Percentiles rank a stretch among this genome's conserved stretches.
Conservation (phyloP, 2,329 filamentous ascomycete genomes). For the Alternaria sp. region DNA sequence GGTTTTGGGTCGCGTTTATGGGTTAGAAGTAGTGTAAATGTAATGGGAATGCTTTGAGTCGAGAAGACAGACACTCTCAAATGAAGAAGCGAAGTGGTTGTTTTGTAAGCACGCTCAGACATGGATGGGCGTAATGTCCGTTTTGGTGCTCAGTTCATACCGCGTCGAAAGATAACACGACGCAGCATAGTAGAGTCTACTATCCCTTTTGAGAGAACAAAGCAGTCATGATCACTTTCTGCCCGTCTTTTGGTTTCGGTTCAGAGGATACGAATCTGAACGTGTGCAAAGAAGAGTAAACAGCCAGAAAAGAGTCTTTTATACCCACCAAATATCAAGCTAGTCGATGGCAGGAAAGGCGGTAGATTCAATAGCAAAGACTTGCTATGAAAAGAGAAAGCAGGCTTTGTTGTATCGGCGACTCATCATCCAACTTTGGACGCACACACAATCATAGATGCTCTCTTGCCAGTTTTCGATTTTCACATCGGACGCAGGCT, state of each 20-base stretch:
- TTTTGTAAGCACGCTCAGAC: not conserved
- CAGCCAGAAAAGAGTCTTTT: not conserved
- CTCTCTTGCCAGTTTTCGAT: not conserved
- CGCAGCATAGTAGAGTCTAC: too few species aligned
- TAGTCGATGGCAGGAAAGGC: not conserved
- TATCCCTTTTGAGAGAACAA: too few species aligned
- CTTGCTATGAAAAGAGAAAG: not conserved
- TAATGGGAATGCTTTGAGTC: fast-evolving
- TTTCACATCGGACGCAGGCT: not conserved
- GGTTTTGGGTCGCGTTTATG: not conserved
- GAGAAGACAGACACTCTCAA: not conserved
- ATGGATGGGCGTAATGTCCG: not conserved
- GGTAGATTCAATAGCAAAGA: not conserved
- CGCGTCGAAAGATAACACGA: too few species aligned
- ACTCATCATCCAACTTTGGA: not conserved
- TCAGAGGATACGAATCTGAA: not conserved
- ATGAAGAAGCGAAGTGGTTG: too few species aligned
- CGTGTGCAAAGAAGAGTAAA: not conserved
- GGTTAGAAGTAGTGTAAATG: not conserved
- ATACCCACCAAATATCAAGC: not conserved
- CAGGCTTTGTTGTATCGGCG: not conserved
- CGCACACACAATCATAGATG: not conserved
- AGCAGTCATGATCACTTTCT: too few species aligned
- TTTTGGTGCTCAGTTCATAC: too few species aligned
- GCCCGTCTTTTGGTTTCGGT: too few species aligned